phyloP scores from a whole-genome alignment of 2,329 filamentous ascomycete genomes.

The Ophiocordyceps camponoti-floridani region DNA sequence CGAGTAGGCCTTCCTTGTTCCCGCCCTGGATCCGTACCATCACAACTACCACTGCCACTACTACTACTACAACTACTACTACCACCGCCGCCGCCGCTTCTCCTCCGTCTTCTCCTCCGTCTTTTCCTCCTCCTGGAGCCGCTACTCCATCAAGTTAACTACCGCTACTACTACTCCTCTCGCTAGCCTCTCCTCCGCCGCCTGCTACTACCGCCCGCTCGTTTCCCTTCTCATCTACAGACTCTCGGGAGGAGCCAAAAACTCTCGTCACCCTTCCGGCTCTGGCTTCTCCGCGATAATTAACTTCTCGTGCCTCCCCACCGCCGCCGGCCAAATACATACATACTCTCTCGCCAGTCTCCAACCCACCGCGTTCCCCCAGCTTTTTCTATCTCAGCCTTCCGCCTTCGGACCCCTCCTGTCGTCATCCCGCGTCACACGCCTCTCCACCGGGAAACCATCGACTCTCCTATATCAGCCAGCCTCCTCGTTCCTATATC shows the following conservation, averaged over 20 bases:
- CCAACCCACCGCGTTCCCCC: no score
- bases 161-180: no score
- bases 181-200: background rate
- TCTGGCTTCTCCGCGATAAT: slow-evolving; percentile 1
- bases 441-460: background rate
- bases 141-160: no score
- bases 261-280: background rate
- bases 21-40: no score
- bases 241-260: no score
- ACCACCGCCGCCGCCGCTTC: no score
- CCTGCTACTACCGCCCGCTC: no score
- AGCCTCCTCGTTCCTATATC: no score
- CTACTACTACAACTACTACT: no score
- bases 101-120: background rate
- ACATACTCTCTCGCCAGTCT: background rate
- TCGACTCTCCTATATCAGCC: background rate
- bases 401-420: background rate
- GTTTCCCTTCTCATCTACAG: no score
- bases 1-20: no score
- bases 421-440: background rate
- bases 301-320: background rate
- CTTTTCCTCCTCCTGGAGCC: background rate
- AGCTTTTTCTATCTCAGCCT: background rate
- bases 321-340: background rate
- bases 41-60: no score